Base-by-base conservation (phyloP, 345 rosid species). In the Triadica sebifera region DNA sequence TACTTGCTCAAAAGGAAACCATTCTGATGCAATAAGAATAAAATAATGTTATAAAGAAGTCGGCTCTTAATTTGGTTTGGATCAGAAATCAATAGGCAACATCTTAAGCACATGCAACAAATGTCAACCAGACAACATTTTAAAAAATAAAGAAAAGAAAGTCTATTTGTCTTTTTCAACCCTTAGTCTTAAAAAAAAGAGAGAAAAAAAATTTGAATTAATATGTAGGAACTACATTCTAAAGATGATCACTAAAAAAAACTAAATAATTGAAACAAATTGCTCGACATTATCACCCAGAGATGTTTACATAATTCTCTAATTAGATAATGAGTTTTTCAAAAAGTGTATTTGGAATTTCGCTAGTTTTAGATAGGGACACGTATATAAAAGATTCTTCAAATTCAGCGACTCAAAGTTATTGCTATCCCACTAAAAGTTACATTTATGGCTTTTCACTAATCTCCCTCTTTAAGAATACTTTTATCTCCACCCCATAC, bases 1-100 rank as follows among this genome's bases (percentile, higher is more conserved):
- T 87, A 86, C 83, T 89, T 91, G 81, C 89, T 87, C 90, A 95
- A 84, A 81, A 93, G 92, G 39, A 81, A 87, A 67, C 96, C 96
- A 81, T 90, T 95, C 98, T 95, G 90, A 77, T 74, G 77, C 56
- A 80, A 50, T 16, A 74, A 85, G 65, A 49, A 71, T 47, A 75
- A 34, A 1, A 71, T 49, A 51, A 69, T 63, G 68, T 59, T 73
- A 56, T 34, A 73, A 55, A 0, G 45, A 62, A 60, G 43, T 52
- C 50, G 41, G 53, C 24, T 8, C 12, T 55, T 25, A 43, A 63
- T 53, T n/a, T 45, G 24, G 61, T 49, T 51, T 55, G 15, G 12
- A 69, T 17, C n/a, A 24, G 19, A 66, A 22, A 72, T 41, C 13
- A 51, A 24, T 20, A 37, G 2, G 49, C 52, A 53, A 77, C 39